phyloP scores from a whole-genome alignment of 345 rosid genomes.

The Brassica rapa region DNA sequence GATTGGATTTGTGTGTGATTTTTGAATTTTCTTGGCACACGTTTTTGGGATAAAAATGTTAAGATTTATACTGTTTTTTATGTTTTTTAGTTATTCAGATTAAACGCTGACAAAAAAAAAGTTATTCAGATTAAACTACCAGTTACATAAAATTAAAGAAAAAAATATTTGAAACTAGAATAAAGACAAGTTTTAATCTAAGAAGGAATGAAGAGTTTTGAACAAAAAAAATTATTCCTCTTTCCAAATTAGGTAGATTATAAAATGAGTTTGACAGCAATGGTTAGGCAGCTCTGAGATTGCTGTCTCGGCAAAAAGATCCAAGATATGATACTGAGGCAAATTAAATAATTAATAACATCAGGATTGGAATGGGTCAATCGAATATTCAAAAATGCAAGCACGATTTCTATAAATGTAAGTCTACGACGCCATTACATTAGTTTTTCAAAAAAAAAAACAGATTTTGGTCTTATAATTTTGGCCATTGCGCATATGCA shows the following conservation, averaged over 20 bases:
- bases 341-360: not conserved
- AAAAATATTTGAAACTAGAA: not conserved
- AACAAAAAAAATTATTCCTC: no score
- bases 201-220: not conserved
- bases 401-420: constrained; percentile 13
- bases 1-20: not conserved
- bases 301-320: not conserved
- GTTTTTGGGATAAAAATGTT: not conserved
- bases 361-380: constrained; percentile 3
- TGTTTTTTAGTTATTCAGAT: no score
- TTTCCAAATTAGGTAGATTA: not conserved
- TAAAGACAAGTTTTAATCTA: not conserved
- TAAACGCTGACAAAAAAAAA: no score
- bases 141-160: not conserved
- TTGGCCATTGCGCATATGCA: not conserved
- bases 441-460: not conserved
- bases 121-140: not conserved
- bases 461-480: not conserved
- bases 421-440: not conserved
- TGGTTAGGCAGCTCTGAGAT: constrained; percentile 2
- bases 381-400: constrained; percentile 32
- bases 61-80: not conserved
- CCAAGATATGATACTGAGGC: not conserved
- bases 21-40: not conserved
- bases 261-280: not conserved